Base-by-base conservation (phyloP, 257 asterid species). In the Echites panduratus region DNA sequence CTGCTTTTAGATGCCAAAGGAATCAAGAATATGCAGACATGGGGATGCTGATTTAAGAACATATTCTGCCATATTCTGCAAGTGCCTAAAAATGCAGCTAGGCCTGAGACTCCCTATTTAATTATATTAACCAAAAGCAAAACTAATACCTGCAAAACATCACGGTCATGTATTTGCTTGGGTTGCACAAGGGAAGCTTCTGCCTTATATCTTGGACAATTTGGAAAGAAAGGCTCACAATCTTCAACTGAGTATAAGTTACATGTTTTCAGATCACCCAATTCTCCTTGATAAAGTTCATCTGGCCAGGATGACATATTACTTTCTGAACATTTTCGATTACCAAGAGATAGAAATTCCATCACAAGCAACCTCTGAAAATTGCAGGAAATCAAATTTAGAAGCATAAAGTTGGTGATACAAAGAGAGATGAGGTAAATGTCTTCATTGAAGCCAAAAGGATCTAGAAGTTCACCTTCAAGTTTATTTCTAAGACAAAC, bases 281-380 rank as follows among this genome's bases (percentile, higher is more conserved):
- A 90, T 79, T 92, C 98, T 72, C 95, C 91, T 0, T 53, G 80
- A 54, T 92, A 90, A 40, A 92, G 81, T 81, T 90, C 95, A 76
- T 85, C 85, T 22, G 81, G 78, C 98, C 98, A 93, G 38, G 70
- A 59, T 76, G 86, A 76, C 56, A 65, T 61, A 65, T 27, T 69
- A 65, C 74, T 66, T 70, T 81, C 85, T 40, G 84, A 71, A 72
- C 65, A 71, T 35, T 77, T 82, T 73, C 83, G 85, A 61, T 80
- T 79, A 73, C 73, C 49, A 43, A 85, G 48, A 26, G 96, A 85
- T 77, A 82, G 85, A 57, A 93, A 81, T 73, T 87, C 96, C 89
- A 86, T 73, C 73, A 93, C 87, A 64, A 90, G 88, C 85, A 90
- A 79, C 83, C 98, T 83, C 97, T 90, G 89, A 72, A 62, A 79